Percentiles rank a stretch among this genome's conserved stretches.
Conservation (phyloP, 768 basidiomycete genomes). For the Podaxis carcinomalis region DNA sequence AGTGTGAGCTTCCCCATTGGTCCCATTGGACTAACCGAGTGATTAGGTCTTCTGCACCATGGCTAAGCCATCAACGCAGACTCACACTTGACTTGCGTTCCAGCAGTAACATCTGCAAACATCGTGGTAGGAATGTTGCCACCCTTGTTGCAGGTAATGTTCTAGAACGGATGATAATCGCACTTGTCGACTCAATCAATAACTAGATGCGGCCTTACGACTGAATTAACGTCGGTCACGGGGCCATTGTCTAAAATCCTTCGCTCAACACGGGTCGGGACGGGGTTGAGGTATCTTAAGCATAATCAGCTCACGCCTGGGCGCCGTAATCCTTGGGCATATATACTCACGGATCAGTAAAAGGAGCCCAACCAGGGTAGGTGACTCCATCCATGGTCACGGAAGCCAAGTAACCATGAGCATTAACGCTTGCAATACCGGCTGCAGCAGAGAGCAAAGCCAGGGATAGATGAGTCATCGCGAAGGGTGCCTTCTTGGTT, state of each 20-base stretch:
- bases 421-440: constrained; percentile 3
- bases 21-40: constrained; percentile 14
- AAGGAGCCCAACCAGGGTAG: constrained; percentile 14
- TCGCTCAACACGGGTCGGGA: constrained; percentile 7
- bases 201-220: neutral
- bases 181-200: neutral
- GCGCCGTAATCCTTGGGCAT: neutral
- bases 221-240: constrained; percentile 13
- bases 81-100: constrained; percentile 15
- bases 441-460: neutral
- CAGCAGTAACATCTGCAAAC: constrained; percentile 17
- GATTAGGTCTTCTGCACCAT: neutral
- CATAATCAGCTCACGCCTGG: neutral
- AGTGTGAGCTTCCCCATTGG: constrained; percentile 12
- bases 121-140: constrained; percentile 17
- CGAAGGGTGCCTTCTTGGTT: neutral
- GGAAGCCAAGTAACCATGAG: constrained; percentile 13
- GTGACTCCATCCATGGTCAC: constrained; percentile 10
- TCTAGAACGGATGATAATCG: neutral
- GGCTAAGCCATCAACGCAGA: neutral
- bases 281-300: constrained; percentile 5
- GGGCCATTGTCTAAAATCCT: constrained; percentile 15
- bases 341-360: constrained; percentile 11
- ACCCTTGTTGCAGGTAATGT: constrained; percentile 19
- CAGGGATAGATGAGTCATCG: neutral